Base-by-base conservation (phyloP, 371 early-diverging fungal species). In the Parasitella parasitica region DNA sequence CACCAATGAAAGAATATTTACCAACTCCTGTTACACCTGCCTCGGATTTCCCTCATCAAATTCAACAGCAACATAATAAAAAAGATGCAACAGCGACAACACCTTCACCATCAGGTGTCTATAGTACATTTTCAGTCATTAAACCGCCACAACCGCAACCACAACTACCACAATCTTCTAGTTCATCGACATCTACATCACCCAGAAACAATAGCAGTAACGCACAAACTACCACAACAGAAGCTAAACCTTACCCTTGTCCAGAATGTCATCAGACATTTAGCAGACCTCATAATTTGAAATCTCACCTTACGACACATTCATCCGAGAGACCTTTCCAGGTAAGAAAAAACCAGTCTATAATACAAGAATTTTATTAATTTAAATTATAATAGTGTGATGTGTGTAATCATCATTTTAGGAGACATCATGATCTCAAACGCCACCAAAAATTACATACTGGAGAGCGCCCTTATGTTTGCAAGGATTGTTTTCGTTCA, bases 401-500 rank as follows among this genome's bases (percentile, higher is more conserved):
- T 64, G 74, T 77, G 20, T 85, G 85, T 54, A 72, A 73, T 30
- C 68, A 78, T 52, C 76, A 73, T 48, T 91, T 91, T 70, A 80
- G 89, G 37, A 80, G 91, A 6, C 88, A 88, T 39, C 91, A 91
- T 71, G 91, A 91, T 64, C 67, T 91, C 49, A 90, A 90, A 74
- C 81, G 91, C 28, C 91, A 91, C 67, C 83, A 86, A 77, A 84
- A 88, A 49, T 64, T 89, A 27, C 92, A 92, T 60, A 89, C 91
- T 5, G 92, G 92, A 5, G 90, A 89, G 61, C 78, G 86, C 57
- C 91, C 92, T 0, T 86, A 87, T 58, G 66, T 69, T 15, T 78
- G 76, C 48, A 62, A 62, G 46, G 61, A 57, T 35, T 78, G 76
- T 55, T 61, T 61, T 49, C 75, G 91, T 24, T 80, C 88, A 54